Conservation (phyloP, 2,329 filamentous ascomycete genomes). For the Ophiocordyceps camponoti-leonardi region DNA sequence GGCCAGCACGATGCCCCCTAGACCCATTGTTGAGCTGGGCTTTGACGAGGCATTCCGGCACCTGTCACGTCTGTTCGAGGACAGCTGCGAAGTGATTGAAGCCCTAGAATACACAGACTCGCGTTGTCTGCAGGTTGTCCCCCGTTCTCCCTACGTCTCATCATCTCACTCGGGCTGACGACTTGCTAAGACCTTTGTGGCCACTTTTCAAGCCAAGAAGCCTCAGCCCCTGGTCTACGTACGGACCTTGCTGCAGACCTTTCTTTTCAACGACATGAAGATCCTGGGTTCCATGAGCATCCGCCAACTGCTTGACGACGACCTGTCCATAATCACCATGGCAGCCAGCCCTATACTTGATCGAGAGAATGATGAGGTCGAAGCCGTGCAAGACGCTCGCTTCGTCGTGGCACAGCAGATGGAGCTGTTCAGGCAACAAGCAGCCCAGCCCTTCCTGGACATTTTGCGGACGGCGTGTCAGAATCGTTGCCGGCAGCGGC, state of each 20-base stretch:
- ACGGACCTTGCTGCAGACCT: slow-evolving; percentile 58
- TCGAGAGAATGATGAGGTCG: slow-evolving; percentile 57
- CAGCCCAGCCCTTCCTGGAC: slow-evolving; percentile 61
- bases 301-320: slow-evolving; percentile 61
- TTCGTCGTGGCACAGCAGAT: slow-evolving; percentile 58
- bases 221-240: slow-evolving; percentile 75
- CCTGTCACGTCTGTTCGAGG: slow-evolving; percentile 52
- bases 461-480: slow-evolving; percentile 73
- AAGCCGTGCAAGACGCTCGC: slow-evolving; percentile 55
- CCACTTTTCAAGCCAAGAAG: slow-evolving; percentile 58
- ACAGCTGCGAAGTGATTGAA: slow-evolving; percentile 51
- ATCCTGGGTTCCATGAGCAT: slow-evolving; percentile 52
- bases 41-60: slow-evolving; percentile 56
- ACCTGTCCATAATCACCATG: slow-evolving; percentile 62
- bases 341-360: slow-evolving; percentile 56
- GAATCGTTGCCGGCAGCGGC: slow-evolving; percentile 76
- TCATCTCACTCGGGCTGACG: slow-evolving; percentile 1
- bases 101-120: slow-evolving; percentile 52
- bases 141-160: not conserved
- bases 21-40: slow-evolving; percentile 66
- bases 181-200: slow-evolving; percentile 47
- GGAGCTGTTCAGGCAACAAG: slow-evolving; percentile 46
- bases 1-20: slow-evolving; percentile 82
- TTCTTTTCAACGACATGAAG: slow-evolving; percentile 57
- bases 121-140: slow-evolving; percentile 49